phyloP scores from a whole-genome alignment of 257 asterid species.

The Leonotis leonurus region DNA sequence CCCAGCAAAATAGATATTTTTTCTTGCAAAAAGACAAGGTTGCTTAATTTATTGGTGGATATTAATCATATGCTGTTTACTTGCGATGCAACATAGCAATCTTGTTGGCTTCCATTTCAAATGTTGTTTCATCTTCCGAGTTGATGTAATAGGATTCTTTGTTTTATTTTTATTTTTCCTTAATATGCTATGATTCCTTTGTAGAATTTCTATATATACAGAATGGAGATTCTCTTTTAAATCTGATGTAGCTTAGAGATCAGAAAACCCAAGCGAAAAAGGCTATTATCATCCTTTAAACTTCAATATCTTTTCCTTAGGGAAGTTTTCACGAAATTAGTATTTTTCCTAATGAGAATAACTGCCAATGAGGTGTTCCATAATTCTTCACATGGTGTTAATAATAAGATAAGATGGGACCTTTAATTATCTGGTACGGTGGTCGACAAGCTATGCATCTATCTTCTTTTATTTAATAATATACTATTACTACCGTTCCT shows the following conservation, averaged over 20 bases:
- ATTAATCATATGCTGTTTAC: neutral
- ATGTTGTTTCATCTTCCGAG: neutral
- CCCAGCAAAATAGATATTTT: slow-evolving; percentile 1
- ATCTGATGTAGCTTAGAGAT: too few relatives aligned
- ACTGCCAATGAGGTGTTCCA: slow-evolving; percentile 25
- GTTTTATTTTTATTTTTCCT: neutral
- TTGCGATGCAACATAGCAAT: neutral
- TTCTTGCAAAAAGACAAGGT: neutral
- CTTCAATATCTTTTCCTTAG: slow-evolving; percentile 3
- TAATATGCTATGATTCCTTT: neutral
- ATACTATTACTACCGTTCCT: neutral
- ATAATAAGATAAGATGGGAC: slow-evolving; percentile 7
- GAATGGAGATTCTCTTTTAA: neutral
- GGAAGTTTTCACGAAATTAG: slow-evolving; percentile 13
- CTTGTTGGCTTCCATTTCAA: too few relatives aligned
- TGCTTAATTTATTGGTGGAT: neutral
- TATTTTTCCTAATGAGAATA: slow-evolving; percentile 14
- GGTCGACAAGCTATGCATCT: neutral
- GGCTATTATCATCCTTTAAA: slow-evolving; percentile 4
- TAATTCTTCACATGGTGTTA: slow-evolving; percentile 25
- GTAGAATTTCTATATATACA: neutral
- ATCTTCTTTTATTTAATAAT: too few relatives aligned
- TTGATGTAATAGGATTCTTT: neutral
- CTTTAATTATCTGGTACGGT: slow-evolving; percentile 2
- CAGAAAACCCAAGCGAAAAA: too few relatives aligned